Evolutionary conservation across 192 early-diverging fungal genomes (phyloP), one percentile per base, ranked within the genome.

Genomic region (Bifiguratus adelaidae): DNA sequence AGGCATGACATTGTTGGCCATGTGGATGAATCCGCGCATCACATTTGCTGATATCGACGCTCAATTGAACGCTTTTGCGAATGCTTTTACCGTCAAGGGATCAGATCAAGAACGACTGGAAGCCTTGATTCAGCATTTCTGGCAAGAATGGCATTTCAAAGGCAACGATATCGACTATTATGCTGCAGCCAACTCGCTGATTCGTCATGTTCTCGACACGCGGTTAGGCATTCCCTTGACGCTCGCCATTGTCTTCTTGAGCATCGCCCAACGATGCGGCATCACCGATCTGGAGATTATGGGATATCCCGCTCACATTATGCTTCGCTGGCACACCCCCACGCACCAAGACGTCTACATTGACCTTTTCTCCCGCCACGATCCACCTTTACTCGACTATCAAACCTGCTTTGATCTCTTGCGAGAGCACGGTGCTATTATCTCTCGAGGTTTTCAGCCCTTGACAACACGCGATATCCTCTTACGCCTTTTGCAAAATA

Each of bases 121-220:
- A 40, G 22, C 37, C 7, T 20, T 40, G 37, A 6, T 20, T 6
- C 37, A 40, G 37, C 37, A 15, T 23, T 66, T 61, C 25, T 51
- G 48, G 1, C n/a, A 20, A 19, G 49, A 55, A n/a, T 51, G 56
- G 33, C 52, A 46, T 3, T 66, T 66, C 41, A 50, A 56, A 21
- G 63, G 63, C 25, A 66, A 61, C 46, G 52, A 40, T n/a, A 48
- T 60, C 3, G 43, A 53, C 28, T 61, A 66, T 13, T 66, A 61
- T 23, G 58, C 60, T 27, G 49, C 53, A 2, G 52, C 48, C 48
- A 66, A 61, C 50, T 60, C 52, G 7, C 52, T 66, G 25, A 61
- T 66, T 38, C 58, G 60, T 33, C 53, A 52, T 28, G 58, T 66
- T 8, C 21, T 66, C 30, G 12, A 23, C 4, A 34, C 53, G n/a